Evolutionary conservation across 2,329 filamentous ascomycete species (phyloP).

Genomic region (Colletotrichum sp.): DNA sequence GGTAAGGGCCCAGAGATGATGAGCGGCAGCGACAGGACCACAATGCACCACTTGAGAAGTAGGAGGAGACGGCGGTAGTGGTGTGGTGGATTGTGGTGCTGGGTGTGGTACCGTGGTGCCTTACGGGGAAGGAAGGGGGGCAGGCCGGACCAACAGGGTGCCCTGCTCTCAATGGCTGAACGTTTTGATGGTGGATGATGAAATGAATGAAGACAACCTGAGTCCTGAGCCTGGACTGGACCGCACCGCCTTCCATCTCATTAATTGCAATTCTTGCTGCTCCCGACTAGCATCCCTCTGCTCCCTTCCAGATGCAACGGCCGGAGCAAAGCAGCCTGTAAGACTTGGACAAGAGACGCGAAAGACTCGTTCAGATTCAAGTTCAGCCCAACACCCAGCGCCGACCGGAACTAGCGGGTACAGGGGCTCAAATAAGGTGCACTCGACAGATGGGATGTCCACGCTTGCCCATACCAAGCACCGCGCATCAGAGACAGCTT

Average conservation of each 20-base stretch:
- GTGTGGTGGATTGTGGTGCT: background rate
- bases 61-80: background rate
- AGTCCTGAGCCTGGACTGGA: background rate
- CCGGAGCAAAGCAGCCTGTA: background rate
- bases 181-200: background rate
- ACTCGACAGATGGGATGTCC: slow-evolving; percentile 5
- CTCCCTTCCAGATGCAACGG: background rate
- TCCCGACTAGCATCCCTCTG: background rate
- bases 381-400: background rate
- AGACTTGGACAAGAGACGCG: background rate
- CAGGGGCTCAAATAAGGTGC: slow-evolving; percentile 17
- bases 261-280: background rate
- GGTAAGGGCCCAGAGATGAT: slow-evolving; percentile 2
- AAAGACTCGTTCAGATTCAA: background rate
- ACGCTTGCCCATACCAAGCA: slow-evolving; percentile 13
- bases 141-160: background rate
- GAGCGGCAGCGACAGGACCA: background rate
- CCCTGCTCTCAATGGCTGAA: background rate
- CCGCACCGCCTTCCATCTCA: background rate
- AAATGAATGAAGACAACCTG: background rate
- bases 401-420: slow-evolving; percentile 2
- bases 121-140: background rate
- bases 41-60: background rate
- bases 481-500: slow-evolving; percentile 5
- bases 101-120: background rate